phyloP scores from a whole-genome alignment of 2,329 filamentous ascomycete species.

The Chrysoporthe puriensis region DNA sequence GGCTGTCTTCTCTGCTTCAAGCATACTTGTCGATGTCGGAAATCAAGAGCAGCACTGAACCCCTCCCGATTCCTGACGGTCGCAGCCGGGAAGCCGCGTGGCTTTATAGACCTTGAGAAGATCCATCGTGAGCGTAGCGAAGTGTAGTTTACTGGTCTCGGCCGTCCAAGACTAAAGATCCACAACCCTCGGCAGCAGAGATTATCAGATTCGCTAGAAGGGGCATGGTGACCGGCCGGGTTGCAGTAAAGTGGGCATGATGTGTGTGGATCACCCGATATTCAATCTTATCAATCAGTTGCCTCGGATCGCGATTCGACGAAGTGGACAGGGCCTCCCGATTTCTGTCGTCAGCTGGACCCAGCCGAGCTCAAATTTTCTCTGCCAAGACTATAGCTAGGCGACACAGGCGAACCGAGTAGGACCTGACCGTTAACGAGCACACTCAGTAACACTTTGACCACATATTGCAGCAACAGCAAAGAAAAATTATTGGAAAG shows the following conservation, averaged over 20 bases:
- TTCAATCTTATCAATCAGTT: slow-evolving; percentile 24
- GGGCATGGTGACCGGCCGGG: background rate
- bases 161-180: background rate
- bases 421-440: no score
- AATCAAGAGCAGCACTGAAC: background rate
- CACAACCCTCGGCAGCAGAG: background rate
- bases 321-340: background rate
- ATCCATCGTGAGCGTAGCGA: background rate
- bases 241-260: background rate
- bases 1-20: slow-evolving; percentile 10
- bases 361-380: slow-evolving; percentile 4
- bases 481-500: no score
- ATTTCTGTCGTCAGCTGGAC: background rate
- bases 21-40: slow-evolving; percentile 5
- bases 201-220: slow-evolving; percentile 1
- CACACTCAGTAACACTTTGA: no score
- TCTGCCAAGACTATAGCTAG: slow-evolving; percentile 11
- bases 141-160: background rate
- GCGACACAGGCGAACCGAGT: background rate
- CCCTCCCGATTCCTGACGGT: background rate
- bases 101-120: slow-evolving; percentile 2
- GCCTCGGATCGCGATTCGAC: background rate
- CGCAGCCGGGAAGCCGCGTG: background rate
- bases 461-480: no score
- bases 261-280: background rate